Percentiles rank a stretch among this genome's conserved stretches.
These are phyloP conservation scores for Phyllostachys edulis DNA, from an alignment of 176 grass and related monocot genomes.

Conservation along the genomic window DNA sequence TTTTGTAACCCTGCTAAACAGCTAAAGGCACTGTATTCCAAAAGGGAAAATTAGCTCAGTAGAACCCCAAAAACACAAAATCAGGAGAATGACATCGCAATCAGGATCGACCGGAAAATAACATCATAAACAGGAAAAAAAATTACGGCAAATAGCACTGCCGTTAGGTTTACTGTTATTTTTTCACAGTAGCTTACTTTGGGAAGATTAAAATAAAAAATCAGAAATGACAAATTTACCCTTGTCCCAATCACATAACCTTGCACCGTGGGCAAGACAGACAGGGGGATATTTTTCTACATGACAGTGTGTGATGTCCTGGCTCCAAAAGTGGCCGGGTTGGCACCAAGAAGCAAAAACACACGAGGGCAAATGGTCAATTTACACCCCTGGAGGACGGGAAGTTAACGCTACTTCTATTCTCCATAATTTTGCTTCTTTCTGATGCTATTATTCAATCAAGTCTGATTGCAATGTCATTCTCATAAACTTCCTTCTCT, in stretches of 20 bases:
- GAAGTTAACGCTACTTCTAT: not conserved
- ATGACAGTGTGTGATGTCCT: not conserved
- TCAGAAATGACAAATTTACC: not conserved
- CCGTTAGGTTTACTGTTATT: not conserved
- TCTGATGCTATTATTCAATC: not conserved
- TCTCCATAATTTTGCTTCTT: not conserved
- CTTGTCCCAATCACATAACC: not conserved
- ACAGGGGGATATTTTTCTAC: not conserved
- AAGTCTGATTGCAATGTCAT: not conserved
- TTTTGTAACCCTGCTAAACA: conserved; percentile 3
- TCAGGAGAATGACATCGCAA: not conserved
- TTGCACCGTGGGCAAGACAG: not conserved
- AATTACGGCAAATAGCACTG: not conserved
- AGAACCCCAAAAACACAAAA: not conserved
- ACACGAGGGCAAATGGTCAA: not conserved
- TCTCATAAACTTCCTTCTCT: not conserved
- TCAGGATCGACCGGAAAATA: not conserved
- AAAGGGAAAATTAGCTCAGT: not conserved
- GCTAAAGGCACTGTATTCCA: not conserved
- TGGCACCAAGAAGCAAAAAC: not conserved
- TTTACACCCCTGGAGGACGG: not conserved
- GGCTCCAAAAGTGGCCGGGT: not conserved
- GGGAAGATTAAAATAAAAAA: not conserved
- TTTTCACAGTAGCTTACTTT: not conserved
- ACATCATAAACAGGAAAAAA: not conserved